Base-by-base conservation (phyloP, 2,329 filamentous ascomycete genomes). In the Dactylellina drechsleri region DNA sequence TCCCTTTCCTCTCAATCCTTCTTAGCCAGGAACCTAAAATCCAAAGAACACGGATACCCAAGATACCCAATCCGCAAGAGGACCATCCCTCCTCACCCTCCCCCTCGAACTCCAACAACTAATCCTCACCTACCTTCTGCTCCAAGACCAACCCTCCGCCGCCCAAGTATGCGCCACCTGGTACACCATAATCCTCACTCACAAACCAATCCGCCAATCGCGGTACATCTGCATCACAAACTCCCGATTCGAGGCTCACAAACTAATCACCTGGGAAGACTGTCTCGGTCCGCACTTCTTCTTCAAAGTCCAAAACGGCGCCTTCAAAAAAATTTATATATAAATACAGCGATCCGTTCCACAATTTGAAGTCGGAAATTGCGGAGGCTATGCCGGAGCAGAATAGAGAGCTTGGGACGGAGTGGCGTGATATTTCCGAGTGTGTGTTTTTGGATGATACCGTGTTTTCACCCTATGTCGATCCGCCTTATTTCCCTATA, bases 361-460 rank as follows among this genome's bases (percentile, higher is more conserved):
- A 12, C 23, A n/a, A 16, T n/a, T n/a, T n/a, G 6, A 1, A 20
- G 15, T 7, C 18, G 3, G 15, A 16, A 41, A 3, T 8, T 10
- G 18, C 12, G 2, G 13, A 15, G 12, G 26, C 5, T 16, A 31
- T 16, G 10, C 20, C n/a, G 8, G n/a, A 20, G 20, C n/a, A 26
- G 26, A 58, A 53, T 16, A 6, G 45, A 16, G 40, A 56, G 18
- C 1, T 12, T 10, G 20, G 10, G 8, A 41, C n/a, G n/a, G 6
- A 10, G 2, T 43, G 41, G 50, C 43, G 13, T 4, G 58, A 64
- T 57, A 52, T 64, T 1, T n/a, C 28, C 4, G 41, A 64, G 15
- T 59, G 41, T 20, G 15, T 45, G 16, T 64, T 71, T 31, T 31
- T 71, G 1, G 66, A 64, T 18, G 66, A 71, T 13, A 58, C 58